Evolutionary conservation across 169 alveolate genomes (phyloP).

Genomic region (Cryptosporidium sp.): DNA sequence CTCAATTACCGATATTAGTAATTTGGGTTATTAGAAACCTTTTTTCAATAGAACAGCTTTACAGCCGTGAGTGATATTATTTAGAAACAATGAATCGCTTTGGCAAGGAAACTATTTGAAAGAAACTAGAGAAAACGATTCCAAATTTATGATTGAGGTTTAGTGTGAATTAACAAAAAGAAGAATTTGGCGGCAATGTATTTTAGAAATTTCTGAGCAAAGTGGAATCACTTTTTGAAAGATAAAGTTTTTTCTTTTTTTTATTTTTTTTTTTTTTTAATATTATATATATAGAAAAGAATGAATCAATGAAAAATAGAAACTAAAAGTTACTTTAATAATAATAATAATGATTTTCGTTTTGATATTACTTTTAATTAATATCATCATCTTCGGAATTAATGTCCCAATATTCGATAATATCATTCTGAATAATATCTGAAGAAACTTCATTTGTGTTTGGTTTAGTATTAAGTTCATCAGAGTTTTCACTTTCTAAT

Average conservation of each 20-base stretch:
- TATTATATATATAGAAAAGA: neutral
- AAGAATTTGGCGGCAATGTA: neutral
- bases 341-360: neutral
- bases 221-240: neutral
- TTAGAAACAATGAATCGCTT: neutral
- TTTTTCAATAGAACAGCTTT: too few species aligned
- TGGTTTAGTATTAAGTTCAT: neutral
- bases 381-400: neutral
- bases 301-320: neutral
- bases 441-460: neutral
- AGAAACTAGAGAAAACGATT: neutral
- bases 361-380: neutral
- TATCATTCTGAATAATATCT: neutral
- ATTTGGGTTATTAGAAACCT: too few species aligned
- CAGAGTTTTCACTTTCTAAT: conserved; percentile 1
- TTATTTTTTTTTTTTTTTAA: too few species aligned
- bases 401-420: conserved; percentile 13
- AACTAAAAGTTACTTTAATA: neutral
- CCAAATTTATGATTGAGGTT: neutral
- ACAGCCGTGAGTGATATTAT: neutral
- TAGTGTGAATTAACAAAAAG: neutral
- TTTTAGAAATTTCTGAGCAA: neutral
- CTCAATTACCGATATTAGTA: neutral
- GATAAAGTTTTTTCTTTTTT: neutral
- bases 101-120: neutral